Evolutionary conservation across 1,284 basidiomycete genomes (phyloP).

Genomic region (Sporisorium exsertum): DNA sequence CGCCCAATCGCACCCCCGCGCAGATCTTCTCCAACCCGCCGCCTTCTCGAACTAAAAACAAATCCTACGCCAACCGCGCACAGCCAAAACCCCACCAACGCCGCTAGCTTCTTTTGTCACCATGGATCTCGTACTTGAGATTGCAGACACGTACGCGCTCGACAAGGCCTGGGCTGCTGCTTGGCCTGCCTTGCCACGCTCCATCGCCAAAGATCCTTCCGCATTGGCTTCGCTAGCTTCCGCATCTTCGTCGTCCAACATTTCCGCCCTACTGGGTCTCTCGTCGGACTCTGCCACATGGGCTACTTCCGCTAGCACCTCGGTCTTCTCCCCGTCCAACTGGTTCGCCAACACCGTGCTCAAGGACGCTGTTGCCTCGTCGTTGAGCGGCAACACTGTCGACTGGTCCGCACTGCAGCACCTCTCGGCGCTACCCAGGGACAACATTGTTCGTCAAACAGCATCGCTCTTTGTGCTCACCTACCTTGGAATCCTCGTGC

Average conservation of each 20-base stretch:
- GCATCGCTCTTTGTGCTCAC: constrained; percentile 82
- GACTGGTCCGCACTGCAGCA: constrained; percentile 40
- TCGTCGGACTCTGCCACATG: constrained; percentile 21
- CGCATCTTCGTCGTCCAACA: constrained; percentile 44
- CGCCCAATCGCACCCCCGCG: not conserved
- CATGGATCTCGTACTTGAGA: constrained; percentile 85
- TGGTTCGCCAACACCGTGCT: constrained; percentile 42
- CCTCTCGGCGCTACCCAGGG: constrained; percentile 54
- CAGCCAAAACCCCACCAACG: not conserved
- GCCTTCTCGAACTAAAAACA: not conserved
- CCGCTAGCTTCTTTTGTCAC: constrained; percentile 11
- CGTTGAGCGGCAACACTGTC: constrained; percentile 29
- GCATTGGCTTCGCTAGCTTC: constrained; percentile 32
- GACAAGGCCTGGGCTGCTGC: constrained; percentile 82
- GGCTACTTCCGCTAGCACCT: constrained; percentile 41
- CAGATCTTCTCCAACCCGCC: not conserved
- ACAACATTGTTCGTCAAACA: constrained; percentile 74
- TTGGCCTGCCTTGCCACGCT: constrained; percentile 73
- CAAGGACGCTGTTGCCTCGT: constrained; percentile 32
- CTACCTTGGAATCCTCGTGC: constrained; percentile 76
- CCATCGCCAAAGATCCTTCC: constrained; percentile 34
- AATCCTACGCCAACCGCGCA: not conserved
- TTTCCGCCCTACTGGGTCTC: constrained; percentile 18
- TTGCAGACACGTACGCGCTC: constrained; percentile 80
- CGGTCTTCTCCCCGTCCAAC: constrained; percentile 20